phyloP scores from a whole-genome alignment of 139 green algal genomes.

The Nannochloris sp. region DNA sequence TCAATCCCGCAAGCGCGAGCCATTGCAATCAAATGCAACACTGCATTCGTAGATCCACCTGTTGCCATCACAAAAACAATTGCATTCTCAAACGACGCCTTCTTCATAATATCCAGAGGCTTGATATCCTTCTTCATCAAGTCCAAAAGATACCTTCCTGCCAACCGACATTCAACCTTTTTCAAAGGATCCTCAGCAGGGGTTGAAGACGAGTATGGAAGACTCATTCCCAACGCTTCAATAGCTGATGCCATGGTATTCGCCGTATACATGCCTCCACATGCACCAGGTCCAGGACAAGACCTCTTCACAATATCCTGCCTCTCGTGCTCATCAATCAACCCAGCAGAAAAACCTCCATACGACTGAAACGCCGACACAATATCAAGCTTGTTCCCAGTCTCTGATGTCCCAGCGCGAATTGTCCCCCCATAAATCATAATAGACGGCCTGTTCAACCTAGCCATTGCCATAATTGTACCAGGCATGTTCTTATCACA shows the following conservation, averaged over 20 bases:
- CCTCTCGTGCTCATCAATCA: conserved; percentile 78
- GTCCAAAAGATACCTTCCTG: conserved; percentile 73
- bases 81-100: conserved; percentile 90
- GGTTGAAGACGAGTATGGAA: conserved; percentile 89
- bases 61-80: conserved; percentile 86
- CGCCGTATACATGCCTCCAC: conserved; percentile 96
- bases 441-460: conserved; percentile 87
- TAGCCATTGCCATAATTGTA: conserved; percentile 90
- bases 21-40: conserved; percentile 84
- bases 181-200: conserved; percentile 94
- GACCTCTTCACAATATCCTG: conserved; percentile 82
- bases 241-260: conserved; percentile 98
- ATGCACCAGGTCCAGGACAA: conserved; percentile 79
- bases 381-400: conserved; percentile 75
- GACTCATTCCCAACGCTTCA: conserved; percentile 92
- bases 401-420: conserved; percentile 57
- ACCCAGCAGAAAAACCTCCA: conserved; percentile 67
- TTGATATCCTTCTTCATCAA: conserved; percentile 85
- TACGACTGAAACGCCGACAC: conserved; percentile 95
- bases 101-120: conserved; percentile 95
- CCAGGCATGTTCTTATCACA: conserved; percentile 99
- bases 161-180: conserved; percentile 82
- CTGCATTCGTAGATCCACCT: conserved; percentile 93
- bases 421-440: conserved; percentile 99
- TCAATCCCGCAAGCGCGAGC: conserved; percentile 58